Base-by-base conservation (phyloP, 2,329 filamentous ascomycete species). In the Ophiocordyceps camponoti-leonardi region DNA sequence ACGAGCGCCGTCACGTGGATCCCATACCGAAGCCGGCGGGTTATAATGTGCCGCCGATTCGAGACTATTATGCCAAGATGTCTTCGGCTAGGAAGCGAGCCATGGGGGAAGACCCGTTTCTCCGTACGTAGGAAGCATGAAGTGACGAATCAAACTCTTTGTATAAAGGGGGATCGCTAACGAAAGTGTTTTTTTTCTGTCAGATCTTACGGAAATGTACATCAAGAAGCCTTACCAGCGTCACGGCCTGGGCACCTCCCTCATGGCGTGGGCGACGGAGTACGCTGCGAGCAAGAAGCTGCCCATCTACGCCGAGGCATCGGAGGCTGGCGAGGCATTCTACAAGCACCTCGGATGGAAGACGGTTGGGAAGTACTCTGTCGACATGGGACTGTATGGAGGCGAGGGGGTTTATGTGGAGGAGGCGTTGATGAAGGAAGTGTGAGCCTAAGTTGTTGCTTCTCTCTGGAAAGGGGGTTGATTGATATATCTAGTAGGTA, bases 281-380 rank as follows among this genome's bases (percentile, higher is more conserved):
- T 22, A 35, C 7, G 43, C 43, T 8, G 31, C 30, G 4, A 16
- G 30, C 18, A 7, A 22, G 13, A 23, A 44, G 14, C 43, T 44
- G n/a, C 31, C 30, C 28, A 44, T 44, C 22, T 44, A 44, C 30
- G 18, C 30, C 16, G 28, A 35, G 43, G 43, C 43, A 28, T 35
- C 43, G 28, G 28, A 14, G 12, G 28, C 22, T 14, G 43, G 43
- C 3, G 30, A 44, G n/a, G 28, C 18, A n/a, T 39, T 44, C n/a
- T 44, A 44, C 30, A 19, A 44, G 31, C 43, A 44, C n/a, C 43
- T 44, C 31, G 43, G 30, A 11, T 44, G 43, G 43, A 31, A 44
- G 28, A 23, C 31, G 6, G 28, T 44, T 6, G 43, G 37, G 43
- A 44, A 14, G n/a, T 44, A 28, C 11, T 44, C 43, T 16, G 19